A percentile compares a stretch with the other conserved stretches of the same genome.
Evolutionary conservation across 2,329 filamentous ascomycete genomes (phyloP).

Genomic region (Calonectria crousiana): DNA sequence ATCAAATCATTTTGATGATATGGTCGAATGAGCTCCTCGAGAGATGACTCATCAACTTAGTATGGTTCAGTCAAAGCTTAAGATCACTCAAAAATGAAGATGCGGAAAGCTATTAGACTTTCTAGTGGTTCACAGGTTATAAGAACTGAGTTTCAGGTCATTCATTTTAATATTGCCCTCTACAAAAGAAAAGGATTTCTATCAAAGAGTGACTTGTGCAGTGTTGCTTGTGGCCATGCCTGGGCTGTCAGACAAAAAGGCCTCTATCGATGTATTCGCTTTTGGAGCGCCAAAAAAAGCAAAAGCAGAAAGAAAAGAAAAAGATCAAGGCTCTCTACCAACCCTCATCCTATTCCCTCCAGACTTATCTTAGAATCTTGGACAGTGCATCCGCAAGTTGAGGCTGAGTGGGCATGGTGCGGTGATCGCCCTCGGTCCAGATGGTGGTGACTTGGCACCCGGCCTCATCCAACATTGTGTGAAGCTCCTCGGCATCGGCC

Average conservation of each 20-base stretch:
- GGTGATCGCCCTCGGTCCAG: constrained; percentile 19
- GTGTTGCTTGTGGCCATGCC: neutral
- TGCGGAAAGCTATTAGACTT: neutral
- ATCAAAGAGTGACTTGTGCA: neutral
- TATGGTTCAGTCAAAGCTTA: neutral
- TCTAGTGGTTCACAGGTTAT: neutral
- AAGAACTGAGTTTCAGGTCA: neutral
- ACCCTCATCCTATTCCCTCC: neutral
- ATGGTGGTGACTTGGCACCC: neutral
- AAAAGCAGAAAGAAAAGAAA: too few species aligned
- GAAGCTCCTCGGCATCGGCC: neutral
- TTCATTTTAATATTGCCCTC: neutral
- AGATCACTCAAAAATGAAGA: neutral
- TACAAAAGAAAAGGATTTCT: neutral
- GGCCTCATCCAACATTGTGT: neutral
- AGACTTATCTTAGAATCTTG: neutral
- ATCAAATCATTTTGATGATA: too few species aligned
- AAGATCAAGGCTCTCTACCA: too few species aligned
- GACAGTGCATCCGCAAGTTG: neutral
- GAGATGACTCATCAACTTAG: neutral
- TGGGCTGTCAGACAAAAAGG: neutral
- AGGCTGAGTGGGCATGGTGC: neutral
- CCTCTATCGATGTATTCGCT: neutral
- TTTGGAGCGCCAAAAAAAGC: neutral
- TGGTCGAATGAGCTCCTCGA: too few species aligned